These are phyloP conservation scores for Aspergillus chevalieri DNA, from an alignment of 2,329 filamentous ascomycete genomes.

Conservation along the genomic window DNA sequence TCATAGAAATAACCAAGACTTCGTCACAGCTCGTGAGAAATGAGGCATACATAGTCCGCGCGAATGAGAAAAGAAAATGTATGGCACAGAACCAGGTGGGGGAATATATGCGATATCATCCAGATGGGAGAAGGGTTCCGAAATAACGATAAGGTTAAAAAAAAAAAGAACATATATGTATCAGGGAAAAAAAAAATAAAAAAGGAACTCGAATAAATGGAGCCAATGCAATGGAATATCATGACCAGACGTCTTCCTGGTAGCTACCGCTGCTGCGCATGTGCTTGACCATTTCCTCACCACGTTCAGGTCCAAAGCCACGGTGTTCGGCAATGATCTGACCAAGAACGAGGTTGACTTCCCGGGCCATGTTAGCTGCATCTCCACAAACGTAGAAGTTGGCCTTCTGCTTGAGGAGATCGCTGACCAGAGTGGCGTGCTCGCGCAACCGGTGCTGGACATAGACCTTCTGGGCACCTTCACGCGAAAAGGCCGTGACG, in stretches of 20 bases:
- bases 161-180: neutral
- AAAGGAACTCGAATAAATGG: constrained; percentile 13
- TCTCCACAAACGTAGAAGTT: constrained; percentile 99
- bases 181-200: neutral
- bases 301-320: constrained; percentile 76
- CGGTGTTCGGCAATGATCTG: constrained; percentile 83
- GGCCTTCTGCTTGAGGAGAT: constrained; percentile 73
- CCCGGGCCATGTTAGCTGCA: constrained; percentile 92
- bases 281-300: constrained; percentile 91
- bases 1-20: neutral
- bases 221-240: constrained; percentile 17
- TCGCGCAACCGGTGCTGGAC: constrained; percentile 91
- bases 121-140: constrained; percentile 15
- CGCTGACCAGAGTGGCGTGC: constrained; percentile 74
- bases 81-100: constrained; percentile 8
- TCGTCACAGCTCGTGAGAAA: neutral
- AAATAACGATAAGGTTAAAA: neutral
- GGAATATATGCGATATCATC: constrained; percentile 22
- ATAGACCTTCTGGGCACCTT: constrained; percentile 82
- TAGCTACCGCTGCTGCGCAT: constrained; percentile 95
- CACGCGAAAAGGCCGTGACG: constrained; percentile 91
- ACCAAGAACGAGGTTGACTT: constrained; percentile 79
- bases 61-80: constrained; percentile 4
- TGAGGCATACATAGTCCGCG: constrained; percentile 1
- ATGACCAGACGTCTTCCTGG: constrained; percentile 74